Conservation (phyloP, 352 stramenopile genomes). For the Globisporangium sylvaticum region DNA sequence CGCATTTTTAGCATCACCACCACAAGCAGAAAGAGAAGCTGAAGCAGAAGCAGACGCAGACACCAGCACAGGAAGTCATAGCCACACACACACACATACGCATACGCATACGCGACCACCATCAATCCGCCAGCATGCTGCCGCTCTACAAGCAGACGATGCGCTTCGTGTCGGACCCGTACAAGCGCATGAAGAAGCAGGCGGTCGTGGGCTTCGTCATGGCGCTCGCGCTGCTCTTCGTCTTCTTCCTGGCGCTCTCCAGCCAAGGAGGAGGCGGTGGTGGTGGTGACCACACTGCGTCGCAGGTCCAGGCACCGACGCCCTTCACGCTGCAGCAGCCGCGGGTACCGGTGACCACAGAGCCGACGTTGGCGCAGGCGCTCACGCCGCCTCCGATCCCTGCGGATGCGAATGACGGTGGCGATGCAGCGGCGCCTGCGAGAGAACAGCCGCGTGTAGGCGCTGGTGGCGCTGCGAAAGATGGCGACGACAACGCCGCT, state of each 20-base stretch:
- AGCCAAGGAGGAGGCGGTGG: constrained; percentile 9
- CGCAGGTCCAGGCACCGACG: constrained; percentile 1
- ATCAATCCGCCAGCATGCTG: constrained; percentile 23
- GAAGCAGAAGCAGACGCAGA: neutral
- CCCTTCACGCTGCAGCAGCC: neutral
- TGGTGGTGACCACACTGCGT: neutral
- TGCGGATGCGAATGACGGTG: neutral
- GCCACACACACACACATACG: too few species aligned
- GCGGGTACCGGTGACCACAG: neutral
- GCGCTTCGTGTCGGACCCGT: constrained; percentile 57
- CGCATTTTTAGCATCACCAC: neutral
- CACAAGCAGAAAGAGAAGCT: neutral
- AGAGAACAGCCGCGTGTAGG: constrained; percentile 1
- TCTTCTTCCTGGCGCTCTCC: constrained; percentile 43
- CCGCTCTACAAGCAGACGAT: constrained; percentile 64
- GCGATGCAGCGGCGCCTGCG: neutral
- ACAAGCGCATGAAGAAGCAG: constrained; percentile 52
- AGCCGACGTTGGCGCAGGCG: neutral
- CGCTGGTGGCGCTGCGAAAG: neutral
- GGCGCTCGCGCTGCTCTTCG: constrained; percentile 54
- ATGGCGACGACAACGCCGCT: constrained; percentile 14
- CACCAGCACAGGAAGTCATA: neutral
- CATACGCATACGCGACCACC: too few species aligned
- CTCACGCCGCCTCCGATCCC: constrained; percentile 4
- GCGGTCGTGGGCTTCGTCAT: constrained; percentile 32